Conservation (phyloP, 164 flowering plant species). For the Nelumbo lutea region DNA sequence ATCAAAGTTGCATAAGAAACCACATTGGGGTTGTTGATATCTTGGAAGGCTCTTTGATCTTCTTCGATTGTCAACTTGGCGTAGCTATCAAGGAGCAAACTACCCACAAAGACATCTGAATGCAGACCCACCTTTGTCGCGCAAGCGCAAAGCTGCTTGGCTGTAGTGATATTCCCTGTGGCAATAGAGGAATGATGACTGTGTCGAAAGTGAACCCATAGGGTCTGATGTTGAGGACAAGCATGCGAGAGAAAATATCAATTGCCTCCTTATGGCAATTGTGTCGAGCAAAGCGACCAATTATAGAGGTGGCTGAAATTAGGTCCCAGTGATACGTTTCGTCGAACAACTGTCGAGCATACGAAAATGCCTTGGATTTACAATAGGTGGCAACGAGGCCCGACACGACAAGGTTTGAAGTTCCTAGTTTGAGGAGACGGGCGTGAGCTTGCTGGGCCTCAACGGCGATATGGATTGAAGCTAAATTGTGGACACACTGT, state of each 20-base stretch:
- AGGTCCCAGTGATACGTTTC: constrained; percentile 44
- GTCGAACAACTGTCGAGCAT: constrained; percentile 36
- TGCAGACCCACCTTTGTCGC: too few species aligned
- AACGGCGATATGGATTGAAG: constrained; percentile 2
- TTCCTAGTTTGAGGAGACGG: constrained; percentile 21
- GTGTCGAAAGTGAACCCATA: constrained; percentile 69
- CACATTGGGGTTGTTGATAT: too few species aligned
- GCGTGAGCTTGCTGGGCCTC: constrained; percentile 23
- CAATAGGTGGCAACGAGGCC: constrained; percentile 1
- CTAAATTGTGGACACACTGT: not conserved
- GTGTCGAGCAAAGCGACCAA: constrained; percentile 37
- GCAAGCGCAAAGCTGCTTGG: constrained; percentile 2
- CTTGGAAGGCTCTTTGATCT: constrained; percentile 17
- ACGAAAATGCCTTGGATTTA: too few species aligned
- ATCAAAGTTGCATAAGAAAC: too few species aligned
- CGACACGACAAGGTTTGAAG: not conserved
- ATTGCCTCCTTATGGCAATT: constrained; percentile 41
- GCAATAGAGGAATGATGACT: constrained; percentile 40
- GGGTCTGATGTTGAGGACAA: constrained; percentile 27
- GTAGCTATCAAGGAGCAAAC: constrained; percentile 54
- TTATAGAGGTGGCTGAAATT: constrained; percentile 45
- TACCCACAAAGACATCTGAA: constrained; percentile 55
- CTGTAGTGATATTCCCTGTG: constrained; percentile 17
- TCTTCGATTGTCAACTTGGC: constrained; percentile 46
- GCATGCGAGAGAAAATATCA: constrained; percentile 30